phyloP scores from a whole-genome alignment of 495 filamentous ascomycete species.

The Penicillium waksmanii region DNA sequence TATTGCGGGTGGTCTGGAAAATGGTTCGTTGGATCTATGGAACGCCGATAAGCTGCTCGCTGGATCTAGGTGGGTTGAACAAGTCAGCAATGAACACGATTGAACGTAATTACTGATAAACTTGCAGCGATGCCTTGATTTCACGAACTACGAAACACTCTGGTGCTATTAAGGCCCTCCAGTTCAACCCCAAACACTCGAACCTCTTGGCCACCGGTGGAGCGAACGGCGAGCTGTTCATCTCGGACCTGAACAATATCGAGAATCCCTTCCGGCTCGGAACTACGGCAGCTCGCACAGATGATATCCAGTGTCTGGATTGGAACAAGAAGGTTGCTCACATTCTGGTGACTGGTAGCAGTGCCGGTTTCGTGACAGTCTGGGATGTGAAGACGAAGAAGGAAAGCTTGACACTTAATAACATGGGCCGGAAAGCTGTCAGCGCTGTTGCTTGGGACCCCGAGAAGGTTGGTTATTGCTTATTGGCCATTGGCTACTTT shows the following conservation, averaged over 20 bases:
- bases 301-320: conserved; percentile 92
- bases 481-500: background rate
- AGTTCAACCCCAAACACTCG: conserved; percentile 95
- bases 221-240: conserved; percentile 93
- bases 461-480: conserved; percentile 56
- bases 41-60: conserved; percentile 83
- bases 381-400: conserved; percentile 99
- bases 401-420: conserved; percentile 93
- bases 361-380: conserved; percentile 93
- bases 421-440: conserved; percentile 86
- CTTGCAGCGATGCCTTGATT: conserved; percentile 72
- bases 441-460: conserved; percentile 98
- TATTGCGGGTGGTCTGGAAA: conserved; percentile 93
- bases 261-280: conserved; percentile 87
- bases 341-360: conserved; percentile 93
- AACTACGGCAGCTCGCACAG: conserved; percentile 80
- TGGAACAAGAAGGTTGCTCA: conserved; percentile 99
- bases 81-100: conserved; percentile 13
- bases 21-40: conserved; percentile 95
- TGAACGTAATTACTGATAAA: conserved; percentile 23
- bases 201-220: conserved; percentile 92
- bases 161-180: conserved; percentile 90
- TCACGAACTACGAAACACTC: conserved; percentile 91
- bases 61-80: conserved; percentile 54
- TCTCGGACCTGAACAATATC: conserved; percentile 90